These are phyloP conservation scores for Baudoinia panamericana DNA, from an alignment of 495 filamentous ascomycete species.

Conservation along the genomic window DNA sequence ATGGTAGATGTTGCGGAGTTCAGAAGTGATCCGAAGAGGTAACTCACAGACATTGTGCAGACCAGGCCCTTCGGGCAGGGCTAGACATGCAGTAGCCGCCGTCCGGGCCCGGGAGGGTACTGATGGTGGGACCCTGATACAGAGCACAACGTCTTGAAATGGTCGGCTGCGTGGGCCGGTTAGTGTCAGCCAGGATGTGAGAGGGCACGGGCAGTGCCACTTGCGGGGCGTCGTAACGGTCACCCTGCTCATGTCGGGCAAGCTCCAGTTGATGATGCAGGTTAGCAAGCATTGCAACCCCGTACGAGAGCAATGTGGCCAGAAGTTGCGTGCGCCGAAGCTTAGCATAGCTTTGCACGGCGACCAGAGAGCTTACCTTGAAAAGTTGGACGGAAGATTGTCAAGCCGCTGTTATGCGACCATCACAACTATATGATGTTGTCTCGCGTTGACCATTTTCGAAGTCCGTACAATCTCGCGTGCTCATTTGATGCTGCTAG, in stretches of 20 bases:
- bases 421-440: not conserved
- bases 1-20: no score
- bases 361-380: no score
- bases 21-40: no score
- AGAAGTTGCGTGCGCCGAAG: no score
- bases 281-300: not conserved
- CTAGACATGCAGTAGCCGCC: constrained; percentile 20
- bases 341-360: not conserved
- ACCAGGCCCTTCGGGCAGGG: constrained; percentile 13
- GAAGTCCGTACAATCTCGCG: constrained; percentile 12
- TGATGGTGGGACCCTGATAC: constrained; percentile 8
- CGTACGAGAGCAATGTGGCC: not conserved
- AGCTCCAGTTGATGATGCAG: not conserved
- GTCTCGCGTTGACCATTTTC: not conserved
- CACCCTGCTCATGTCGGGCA: not conserved
- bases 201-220: not conserved
- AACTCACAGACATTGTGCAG: constrained; percentile 7
- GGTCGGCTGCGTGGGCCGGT: constrained; percentile 14
- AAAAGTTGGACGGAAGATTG: no score
- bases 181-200: constrained; percentile 1
- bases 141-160: not conserved
- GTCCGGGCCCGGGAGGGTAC: constrained; percentile 7
- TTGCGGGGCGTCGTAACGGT: constrained; percentile 12
- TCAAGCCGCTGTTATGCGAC: no score
- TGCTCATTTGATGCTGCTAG: not conserved